Evolutionary conservation across 106 monocot genomes (phyloP).

Genomic region (Dioscorea dumetorum): DNA sequence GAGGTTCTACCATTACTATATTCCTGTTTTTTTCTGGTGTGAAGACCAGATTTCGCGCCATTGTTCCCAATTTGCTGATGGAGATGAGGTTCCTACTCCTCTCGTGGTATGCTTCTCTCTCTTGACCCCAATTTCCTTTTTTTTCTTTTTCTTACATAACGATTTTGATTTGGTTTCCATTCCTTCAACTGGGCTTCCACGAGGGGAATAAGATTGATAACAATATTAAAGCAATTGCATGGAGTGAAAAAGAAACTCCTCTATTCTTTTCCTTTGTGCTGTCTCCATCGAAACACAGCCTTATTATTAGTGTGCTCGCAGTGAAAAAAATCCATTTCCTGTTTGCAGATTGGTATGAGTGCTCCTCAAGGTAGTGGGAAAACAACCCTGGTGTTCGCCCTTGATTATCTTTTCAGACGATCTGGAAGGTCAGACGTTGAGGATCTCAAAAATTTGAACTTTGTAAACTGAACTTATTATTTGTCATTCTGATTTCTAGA

Average conservation of each 20-base stretch:
- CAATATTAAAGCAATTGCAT: neutral
- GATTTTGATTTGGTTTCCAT: too few relatives aligned
- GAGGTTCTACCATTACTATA: slow-evolving; percentile 85
- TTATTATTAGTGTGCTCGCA: too few relatives aligned
- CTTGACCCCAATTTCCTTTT: neutral
- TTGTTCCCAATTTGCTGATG: slow-evolving; percentile 37
- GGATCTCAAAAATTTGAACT: neutral
- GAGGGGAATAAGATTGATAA: neutral
- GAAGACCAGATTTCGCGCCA: slow-evolving; percentile 66
- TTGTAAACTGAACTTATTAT: too few relatives aligned
- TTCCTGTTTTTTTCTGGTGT: slow-evolving; percentile 94
- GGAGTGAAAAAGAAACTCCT: neutral
- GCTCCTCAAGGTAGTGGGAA: slow-evolving; percentile 99
- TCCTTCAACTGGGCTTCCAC: too few relatives aligned
- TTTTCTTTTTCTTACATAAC: too few relatives aligned
- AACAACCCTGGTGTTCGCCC: slow-evolving; percentile 91
- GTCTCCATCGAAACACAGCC: too few relatives aligned
- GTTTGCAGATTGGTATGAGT: slow-evolving; percentile 84
- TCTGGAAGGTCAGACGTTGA: slow-evolving; percentile 48
- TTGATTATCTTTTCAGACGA: slow-evolving; percentile 71
- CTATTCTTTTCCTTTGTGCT: neutral
- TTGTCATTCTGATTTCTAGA: too few relatives aligned
- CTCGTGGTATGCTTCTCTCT: slow-evolving; percentile 50
- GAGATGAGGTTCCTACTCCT: slow-evolving; percentile 69
- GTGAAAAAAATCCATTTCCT: too few relatives aligned